Percentiles rank a stretch among this genome's conserved stretches.
Conservation (phyloP, 352 stramenopile genomes). For the Phytophthora europaea region DNA sequence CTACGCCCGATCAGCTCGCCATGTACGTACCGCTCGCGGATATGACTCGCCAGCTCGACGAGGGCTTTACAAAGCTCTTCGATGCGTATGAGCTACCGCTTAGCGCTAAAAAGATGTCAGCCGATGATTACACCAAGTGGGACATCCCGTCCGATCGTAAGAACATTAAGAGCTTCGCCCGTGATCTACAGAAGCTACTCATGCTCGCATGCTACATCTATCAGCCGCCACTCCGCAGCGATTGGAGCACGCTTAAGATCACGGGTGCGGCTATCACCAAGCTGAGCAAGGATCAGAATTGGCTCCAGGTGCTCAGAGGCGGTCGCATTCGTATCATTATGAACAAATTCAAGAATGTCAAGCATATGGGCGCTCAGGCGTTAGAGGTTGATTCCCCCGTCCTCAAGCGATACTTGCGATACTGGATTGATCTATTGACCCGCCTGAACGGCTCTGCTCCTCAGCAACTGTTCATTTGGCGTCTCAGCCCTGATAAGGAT, state of each 20-base stretch:
- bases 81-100: background rate
- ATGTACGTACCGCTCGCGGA: background rate
- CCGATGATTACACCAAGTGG: background rate
- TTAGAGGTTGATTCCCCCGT: background rate
- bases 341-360: background rate
- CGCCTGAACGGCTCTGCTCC: background rate
- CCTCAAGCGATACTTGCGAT: background rate
- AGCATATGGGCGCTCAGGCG: background rate
- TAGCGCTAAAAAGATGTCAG: background rate
- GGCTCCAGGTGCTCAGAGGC: background rate
- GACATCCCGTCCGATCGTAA: background rate
- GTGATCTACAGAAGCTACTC: background rate
- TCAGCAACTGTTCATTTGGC: background rate
- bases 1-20: background rate
- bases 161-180: background rate
- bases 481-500: background rate
- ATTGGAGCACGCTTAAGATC: slow-evolving; percentile 3
- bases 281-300: background rate
- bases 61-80: background rate
- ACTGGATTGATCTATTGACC: slow-evolving; percentile 3
- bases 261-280: background rate
- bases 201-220: slow-evolving; percentile 5
- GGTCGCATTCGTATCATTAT: slow-evolving; percentile 2
- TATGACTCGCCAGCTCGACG: background rate
- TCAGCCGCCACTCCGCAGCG: background rate